phyloP scores from a whole-genome alignment of 441 rosid genomes.

The Euphorbia celastroides region DNA sequence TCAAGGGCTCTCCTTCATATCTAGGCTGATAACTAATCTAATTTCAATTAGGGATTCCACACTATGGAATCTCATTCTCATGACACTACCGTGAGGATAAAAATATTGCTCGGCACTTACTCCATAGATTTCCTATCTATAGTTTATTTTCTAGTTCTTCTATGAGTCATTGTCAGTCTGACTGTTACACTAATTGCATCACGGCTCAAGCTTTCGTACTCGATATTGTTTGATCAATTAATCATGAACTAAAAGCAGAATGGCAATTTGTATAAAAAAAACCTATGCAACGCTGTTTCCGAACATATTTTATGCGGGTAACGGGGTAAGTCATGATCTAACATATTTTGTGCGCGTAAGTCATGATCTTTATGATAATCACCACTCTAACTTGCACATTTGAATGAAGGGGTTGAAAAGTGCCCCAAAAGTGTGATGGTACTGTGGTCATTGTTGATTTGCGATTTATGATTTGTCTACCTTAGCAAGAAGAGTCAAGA shows the following conservation, averaged over 20 bases:
- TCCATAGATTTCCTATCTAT: not conserved
- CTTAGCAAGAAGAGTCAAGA: too few relatives aligned
- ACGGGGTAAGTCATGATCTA: too few relatives aligned
- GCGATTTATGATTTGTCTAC: too few relatives aligned
- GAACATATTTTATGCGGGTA: too few relatives aligned
- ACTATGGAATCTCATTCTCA: not conserved
- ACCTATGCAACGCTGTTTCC: too few relatives aligned
- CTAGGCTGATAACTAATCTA: not conserved
- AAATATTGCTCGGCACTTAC: not conserved
- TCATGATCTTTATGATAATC: too few relatives aligned
- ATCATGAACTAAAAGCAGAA: not conserved
- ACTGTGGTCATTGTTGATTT: too few relatives aligned
- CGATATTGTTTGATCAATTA: not conserved
- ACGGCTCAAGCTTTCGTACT: not conserved
- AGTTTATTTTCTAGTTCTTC: not conserved
- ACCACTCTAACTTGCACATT: too few relatives aligned
- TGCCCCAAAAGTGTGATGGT: too few relatives aligned
- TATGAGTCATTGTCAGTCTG: not conserved
- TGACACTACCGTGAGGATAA: not conserved
- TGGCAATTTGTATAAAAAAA: not conserved
- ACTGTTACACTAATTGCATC: not conserved
- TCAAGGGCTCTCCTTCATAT: too few relatives aligned
- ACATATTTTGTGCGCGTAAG: too few relatives aligned
- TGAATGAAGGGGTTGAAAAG: too few relatives aligned
- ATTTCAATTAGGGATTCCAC: not conserved